Conservation (phyloP, 768 basidiomycete species). For the Amanita phalloides region DNA sequence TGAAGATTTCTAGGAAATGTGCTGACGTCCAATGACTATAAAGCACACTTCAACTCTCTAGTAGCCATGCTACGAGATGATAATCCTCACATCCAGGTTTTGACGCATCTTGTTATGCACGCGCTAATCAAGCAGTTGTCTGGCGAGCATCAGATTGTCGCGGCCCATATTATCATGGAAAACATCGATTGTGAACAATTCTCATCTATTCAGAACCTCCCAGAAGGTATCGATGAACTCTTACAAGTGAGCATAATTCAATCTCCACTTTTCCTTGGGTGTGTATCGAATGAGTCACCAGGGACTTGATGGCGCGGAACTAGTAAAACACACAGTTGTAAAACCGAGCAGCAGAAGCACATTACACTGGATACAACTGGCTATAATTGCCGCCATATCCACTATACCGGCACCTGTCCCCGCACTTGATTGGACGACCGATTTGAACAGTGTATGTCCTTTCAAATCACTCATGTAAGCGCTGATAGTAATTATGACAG, state of each 20-base stretch:
- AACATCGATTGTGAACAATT: conserved; percentile 35
- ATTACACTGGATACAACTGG: conserved; percentile 43
- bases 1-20: conserved; percentile 46
- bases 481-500: conserved; percentile 3
- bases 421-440: conserved; percentile 42
- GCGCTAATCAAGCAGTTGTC: conserved; percentile 44
- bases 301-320: conserved; percentile 31
- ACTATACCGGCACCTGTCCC: conserved; percentile 27
- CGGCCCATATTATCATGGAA: conserved; percentile 37
- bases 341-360: conserved; percentile 57
- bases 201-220: conserved; percentile 32
- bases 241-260: conserved; percentile 18
- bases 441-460: conserved; percentile 22
- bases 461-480: background rate
- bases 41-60: conserved; percentile 34
- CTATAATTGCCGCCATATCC: conserved; percentile 40
- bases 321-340: conserved; percentile 38
- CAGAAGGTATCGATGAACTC: conserved; percentile 16
- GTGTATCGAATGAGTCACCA: conserved; percentile 13
- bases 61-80: conserved; percentile 38
- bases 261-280: background rate
- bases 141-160: conserved; percentile 46
- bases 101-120: conserved; percentile 57
- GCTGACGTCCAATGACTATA: conserved; percentile 33
- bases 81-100: conserved; percentile 39